Evolutionary conservation across 2,329 filamentous ascomycete genomes (phyloP), one percentile per base, ranked within the genome.

Genomic region (Colletotrichum brevisporum): DNA sequence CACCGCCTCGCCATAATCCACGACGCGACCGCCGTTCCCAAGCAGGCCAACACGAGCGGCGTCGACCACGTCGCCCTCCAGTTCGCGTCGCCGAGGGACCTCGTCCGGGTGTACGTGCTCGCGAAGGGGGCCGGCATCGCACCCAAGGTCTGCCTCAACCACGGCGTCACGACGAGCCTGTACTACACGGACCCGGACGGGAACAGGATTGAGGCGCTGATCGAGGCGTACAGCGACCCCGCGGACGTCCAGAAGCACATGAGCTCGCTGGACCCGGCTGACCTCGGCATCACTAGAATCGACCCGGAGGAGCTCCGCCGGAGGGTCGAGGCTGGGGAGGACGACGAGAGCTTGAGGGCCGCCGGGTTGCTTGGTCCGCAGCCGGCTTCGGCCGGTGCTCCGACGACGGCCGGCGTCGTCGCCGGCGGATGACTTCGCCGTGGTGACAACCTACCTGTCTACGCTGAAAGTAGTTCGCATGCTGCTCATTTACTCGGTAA

Each of bases 111-210:
- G 5, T 85, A 84, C 71, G 67, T 69, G n/a, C 75, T 80, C 67
- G 76, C 78, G 31, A 80, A 79, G 68, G 71, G 70, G 0, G 69
- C 70, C 1, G 80, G 79, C 1, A 80, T 84, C 51, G 10, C 72
- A 24, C 84, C 85, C 0, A 26, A 77, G 5, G 84, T 81, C 82
- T 78, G 74, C 63, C 77, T 85, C 41, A 84, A 86, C 72, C 84
- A 86, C 73, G 84, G 85, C 2, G 76, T 78, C 0, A 85, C 81
- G 2, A 83, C 78, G 0, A 81, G 78, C 71, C 79, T 86, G 36
- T 86, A 86, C 73, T 86, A 85, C 71, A 65, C 69, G 5, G 84
- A 86, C 73, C 84, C 83, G 3, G 83, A 86, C 72, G 81, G 83
- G 8, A 86, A 86, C 72, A 64, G 75, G 69, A 54, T 86, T 27